Base-by-base conservation (phyloP, 1,284 basidiomycete genomes). In the Omphalotus olearius region DNA sequence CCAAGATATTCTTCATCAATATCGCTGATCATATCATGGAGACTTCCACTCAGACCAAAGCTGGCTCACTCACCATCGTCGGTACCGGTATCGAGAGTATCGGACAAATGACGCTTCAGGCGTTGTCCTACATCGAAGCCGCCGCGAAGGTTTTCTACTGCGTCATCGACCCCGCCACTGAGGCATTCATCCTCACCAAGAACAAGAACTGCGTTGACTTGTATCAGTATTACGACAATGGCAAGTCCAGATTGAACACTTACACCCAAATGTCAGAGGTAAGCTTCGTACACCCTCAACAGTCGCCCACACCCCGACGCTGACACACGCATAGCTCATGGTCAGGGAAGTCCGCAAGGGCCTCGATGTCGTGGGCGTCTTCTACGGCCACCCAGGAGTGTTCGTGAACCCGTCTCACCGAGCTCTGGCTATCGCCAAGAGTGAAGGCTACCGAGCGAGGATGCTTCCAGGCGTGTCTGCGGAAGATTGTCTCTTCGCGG, bases 251-350 rank as follows among this genome's bases (percentile, higher is more conserved):
- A 25, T 30, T 47, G 37, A 45, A 52, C n/a, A 47, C 33, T 13
- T 52, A 52, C 38, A 47, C 42, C 26, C 51, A 52, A 43, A 52
- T 52, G 51, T 20, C 39, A 18, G 51, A 52, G 45, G 51, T 47
- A 37, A 23, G 51, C 14, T 3, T 13, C 18, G 14, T 5, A 13
- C 18, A 11, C 1, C 14, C 20, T 44, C 1, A 9, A 28, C n/a
- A 23, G 9, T 23, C 23, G 6, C n/a, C 11, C 10, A 5, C 18
- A 28, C 40, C 20, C n/a, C 0, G 16, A 23, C 14, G n/a, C 17
- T 51, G 41, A 51, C 4, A 38, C 30, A 13, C 14, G n/a, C 20
- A 11, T 51, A 51, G 50, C 20, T 51, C 18, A 51, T 51, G 41
- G 42, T 51, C 17, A 45, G 36, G 33, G 50, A 45, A 25, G 43